Percentiles rank a stretch among this genome's conserved stretches.
phyloP scores from a whole-genome alignment of 306 rosid genomes.

The Pyrus pyrifolia region DNA sequence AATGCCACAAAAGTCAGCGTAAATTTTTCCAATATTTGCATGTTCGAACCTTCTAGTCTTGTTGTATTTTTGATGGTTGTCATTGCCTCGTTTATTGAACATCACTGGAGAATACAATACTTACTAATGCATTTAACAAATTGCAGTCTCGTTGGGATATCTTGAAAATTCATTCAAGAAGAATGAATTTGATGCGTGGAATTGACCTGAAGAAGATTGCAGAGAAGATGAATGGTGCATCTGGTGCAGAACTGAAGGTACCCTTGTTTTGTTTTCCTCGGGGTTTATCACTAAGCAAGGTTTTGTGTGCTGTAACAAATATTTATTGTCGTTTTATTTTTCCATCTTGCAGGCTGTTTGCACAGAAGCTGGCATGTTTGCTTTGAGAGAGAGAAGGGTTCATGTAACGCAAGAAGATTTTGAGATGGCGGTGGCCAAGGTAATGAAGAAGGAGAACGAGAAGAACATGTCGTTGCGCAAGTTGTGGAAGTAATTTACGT shows the following conservation, averaged over 20 bases:
- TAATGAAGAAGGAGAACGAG: conserved; percentile 96
- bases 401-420: conserved; percentile 97
- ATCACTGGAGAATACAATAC: neutral
- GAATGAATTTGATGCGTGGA: conserved; percentile 99
- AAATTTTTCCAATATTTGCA: neutral
- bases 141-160: conserved; percentile 90
- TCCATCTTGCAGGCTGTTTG: conserved; percentile 72
- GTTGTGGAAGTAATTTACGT: conserved; percentile 70
- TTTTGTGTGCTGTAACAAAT: neutral
- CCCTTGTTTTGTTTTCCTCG: neutral
- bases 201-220: conserved; percentile 98
- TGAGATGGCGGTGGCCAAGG: conserved; percentile 99
- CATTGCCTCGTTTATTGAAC: neutral
- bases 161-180: conserved; percentile 94
- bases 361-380: conserved; percentile 99
- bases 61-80: neutral
- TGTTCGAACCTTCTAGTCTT: neutral
- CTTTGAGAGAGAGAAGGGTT: conserved; percentile 91
- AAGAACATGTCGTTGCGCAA: conserved; percentile 95
- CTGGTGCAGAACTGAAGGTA: conserved; percentile 99
- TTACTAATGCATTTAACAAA: neutral
- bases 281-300: neutral
- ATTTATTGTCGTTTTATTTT: neutral
- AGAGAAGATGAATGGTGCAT: conserved; percentile 97
- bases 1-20: neutral